A percentile compares a stretch with the other conserved stretches of the same genome.
phyloP scores from a whole-genome alignment of 129 eudicot genomes.

The Erigeron canadensis region DNA sequence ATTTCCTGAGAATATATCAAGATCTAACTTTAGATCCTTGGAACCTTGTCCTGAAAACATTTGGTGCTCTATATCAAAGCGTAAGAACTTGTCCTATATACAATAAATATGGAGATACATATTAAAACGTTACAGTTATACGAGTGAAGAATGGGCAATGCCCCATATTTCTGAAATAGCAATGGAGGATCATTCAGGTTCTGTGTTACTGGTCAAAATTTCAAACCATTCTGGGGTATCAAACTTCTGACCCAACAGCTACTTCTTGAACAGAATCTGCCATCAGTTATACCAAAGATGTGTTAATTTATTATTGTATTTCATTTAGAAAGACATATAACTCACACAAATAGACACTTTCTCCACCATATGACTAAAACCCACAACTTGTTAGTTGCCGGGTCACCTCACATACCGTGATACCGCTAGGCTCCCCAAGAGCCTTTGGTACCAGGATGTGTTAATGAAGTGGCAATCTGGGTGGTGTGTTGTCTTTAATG shows the following conservation, averaged over 20 bases:
- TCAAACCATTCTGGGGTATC: neutral
- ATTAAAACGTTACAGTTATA: neutral
- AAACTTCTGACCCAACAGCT: conserved; percentile 19
- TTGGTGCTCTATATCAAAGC: neutral
- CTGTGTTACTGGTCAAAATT: conserved; percentile 13
- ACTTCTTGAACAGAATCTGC: conserved; percentile 26
- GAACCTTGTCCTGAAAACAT: neutral
- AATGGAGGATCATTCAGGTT: neutral
- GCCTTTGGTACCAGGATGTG: no score
- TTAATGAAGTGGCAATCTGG: neutral
- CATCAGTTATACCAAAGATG: conserved; percentile 5
- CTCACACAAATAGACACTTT: no score
- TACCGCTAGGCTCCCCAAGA: no score
- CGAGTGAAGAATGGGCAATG: neutral
- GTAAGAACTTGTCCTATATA: conserved; percentile 10
- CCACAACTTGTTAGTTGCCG: no score
- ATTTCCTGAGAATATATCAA: no score
- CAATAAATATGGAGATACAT: neutral
- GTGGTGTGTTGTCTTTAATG: neutral
- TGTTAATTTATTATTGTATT: no score
- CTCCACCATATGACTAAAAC: no score
- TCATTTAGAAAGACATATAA: no score
- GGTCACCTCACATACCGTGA: no score
- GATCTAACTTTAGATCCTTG: no score
- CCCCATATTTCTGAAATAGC: conserved; percentile 11